phyloP scores from a whole-genome alignment of 208 protist species.

The Leishmania martiniquensis region DNA sequence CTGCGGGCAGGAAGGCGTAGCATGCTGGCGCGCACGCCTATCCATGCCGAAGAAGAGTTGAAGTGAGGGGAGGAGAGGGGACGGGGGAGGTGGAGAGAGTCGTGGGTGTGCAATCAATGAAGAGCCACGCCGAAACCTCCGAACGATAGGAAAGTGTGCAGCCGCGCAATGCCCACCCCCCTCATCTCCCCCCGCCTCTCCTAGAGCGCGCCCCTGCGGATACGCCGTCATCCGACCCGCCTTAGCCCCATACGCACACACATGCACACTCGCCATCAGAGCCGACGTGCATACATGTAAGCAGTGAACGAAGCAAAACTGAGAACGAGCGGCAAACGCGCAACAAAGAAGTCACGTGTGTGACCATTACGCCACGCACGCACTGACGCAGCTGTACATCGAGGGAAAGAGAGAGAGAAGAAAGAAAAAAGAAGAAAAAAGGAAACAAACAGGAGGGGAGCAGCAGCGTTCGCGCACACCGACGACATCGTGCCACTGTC shows the following conservation, averaged over 20 bases:
- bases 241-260: background rate
- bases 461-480: background rate
- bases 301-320: too few species aligned
- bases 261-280: background rate
- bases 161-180: too few species aligned
- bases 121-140: background rate
- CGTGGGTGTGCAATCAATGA: background rate
- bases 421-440: background rate
- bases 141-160: background rate
- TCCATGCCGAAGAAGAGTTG: background rate
- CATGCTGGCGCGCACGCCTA: background rate
- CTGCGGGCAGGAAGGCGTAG: background rate
- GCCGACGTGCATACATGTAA: too few species aligned
- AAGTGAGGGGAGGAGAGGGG: too few species aligned
- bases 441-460: background rate
- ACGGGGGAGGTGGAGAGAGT: background rate
- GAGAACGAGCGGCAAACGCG: background rate
- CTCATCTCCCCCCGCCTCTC: background rate
- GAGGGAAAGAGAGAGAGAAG: constrained; percentile 1
- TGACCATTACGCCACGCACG: background rate
- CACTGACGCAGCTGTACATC: background rate
- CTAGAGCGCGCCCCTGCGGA: background rate
- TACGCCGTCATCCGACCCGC: background rate
- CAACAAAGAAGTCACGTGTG: background rate
- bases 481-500: background rate